Evolutionary conservation across 208 protist species (phyloP).

Genomic region (Novymonas esmeraldas): DNA sequence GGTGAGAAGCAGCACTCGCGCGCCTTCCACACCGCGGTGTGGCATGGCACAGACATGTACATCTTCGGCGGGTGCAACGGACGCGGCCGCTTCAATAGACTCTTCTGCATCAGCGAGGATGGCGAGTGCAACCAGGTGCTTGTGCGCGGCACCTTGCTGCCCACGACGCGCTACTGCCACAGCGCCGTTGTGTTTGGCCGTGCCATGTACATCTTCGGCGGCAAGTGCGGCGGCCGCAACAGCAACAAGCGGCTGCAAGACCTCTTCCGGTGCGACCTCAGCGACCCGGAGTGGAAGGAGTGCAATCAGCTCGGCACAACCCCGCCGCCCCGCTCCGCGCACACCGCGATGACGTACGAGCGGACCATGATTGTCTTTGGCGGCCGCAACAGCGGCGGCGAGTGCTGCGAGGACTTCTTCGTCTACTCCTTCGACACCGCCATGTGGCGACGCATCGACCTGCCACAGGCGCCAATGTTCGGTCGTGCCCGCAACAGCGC

Average conservation of each 20-base stretch:
- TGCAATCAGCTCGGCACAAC: conserved; percentile 56
- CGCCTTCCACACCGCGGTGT: conserved; percentile 88
- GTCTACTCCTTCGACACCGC: conserved; percentile 81
- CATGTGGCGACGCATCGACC: conserved; percentile 69
- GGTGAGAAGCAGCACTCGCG: conserved; percentile 72
- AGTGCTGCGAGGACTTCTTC: conserved; percentile 89
- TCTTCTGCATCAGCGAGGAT: conserved; percentile 76
- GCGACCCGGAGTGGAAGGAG: conserved; percentile 43
- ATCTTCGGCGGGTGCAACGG: conserved; percentile 91
- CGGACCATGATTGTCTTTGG: conserved; percentile 90
- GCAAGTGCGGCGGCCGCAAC: conserved; percentile 90
- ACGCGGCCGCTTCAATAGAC: conserved; percentile 80
- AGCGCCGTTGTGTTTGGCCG: conserved; percentile 77
- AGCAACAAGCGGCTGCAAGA: conserved; percentile 86
- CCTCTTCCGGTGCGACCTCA: conserved; percentile 58
- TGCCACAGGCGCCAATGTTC: conserved; percentile 49
- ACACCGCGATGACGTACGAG: conserved; percentile 85
- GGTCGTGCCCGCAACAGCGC: conserved; percentile 86
- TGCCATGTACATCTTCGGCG: conserved; percentile 86
- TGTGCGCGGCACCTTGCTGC: conserved; percentile 14
- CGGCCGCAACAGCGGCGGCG: conserved; percentile 68
- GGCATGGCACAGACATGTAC: conserved; percentile 65
- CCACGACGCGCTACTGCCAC: conserved; percentile 85
- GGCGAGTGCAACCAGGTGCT: conserved; percentile 38
- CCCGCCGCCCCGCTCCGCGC: conserved; percentile 70